Conservation (phyloP, 257 asterid species). For the Craterostigma plantagineum region DNA sequence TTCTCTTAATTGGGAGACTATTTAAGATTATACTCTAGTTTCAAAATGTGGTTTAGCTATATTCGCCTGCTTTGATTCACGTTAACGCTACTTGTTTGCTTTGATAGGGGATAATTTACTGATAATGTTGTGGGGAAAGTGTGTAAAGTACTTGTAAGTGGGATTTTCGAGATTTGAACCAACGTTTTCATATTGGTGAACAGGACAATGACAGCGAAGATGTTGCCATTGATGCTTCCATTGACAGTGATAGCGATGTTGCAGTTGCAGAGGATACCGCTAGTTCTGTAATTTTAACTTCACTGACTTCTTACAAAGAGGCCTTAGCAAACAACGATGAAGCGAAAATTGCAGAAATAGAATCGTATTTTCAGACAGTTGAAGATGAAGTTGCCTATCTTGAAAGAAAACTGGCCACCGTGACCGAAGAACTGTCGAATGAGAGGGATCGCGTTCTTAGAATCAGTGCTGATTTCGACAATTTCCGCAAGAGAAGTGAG, state of each 20-base stretch:
- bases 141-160: neutral
- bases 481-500: constrained; percentile 65
- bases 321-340: constrained; percentile 54
- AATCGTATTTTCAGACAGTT: constrained; percentile 32
- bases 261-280: constrained; percentile 22
- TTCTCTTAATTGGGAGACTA: too few species aligned
- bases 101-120: too few species aligned
- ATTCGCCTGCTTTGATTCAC: too few species aligned
- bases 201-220: constrained; percentile 29
- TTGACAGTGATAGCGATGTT: constrained; percentile 17
- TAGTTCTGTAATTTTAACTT: constrained; percentile 27
- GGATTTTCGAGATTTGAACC: neutral
- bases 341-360: constrained; percentile 44
- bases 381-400: constrained; percentile 50
- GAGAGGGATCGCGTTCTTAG: constrained; percentile 61
- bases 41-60: too few species aligned
- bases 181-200: constrained; percentile 8
- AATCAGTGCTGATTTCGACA: constrained; percentile 70
- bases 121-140: too few species aligned
- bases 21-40: too few species aligned
- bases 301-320: constrained; percentile 41
- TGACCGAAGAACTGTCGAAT: constrained; percentile 39
- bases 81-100: too few species aligned
- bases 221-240: constrained; percentile 15
- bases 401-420: constrained; percentile 24